Conservation (phyloP, 192 early-diverging fungal species). For the Backusella parvicylindrica region DNA sequence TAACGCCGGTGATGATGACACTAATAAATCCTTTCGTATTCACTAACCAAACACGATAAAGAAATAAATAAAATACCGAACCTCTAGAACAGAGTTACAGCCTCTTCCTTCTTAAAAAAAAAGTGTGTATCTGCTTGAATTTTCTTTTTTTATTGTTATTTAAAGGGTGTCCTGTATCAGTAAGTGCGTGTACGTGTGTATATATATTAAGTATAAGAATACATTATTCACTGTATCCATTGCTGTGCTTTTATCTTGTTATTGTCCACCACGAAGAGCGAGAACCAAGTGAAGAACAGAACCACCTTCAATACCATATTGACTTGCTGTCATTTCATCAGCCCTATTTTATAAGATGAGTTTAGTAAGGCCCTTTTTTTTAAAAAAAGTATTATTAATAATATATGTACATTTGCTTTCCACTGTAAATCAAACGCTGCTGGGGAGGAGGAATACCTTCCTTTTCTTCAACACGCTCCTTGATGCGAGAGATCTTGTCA, state of each 20-base stretch:
- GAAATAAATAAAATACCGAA: not conserved
- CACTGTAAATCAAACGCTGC: slow-evolving; percentile 92
- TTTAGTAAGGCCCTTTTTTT: not conserved
- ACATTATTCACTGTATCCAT: not conserved
- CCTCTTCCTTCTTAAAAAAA: no score
- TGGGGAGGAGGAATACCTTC: slow-evolving; percentile 97
- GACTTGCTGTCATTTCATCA: slow-evolving; percentile 69
- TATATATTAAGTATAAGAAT: not conserved
- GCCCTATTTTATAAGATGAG: slow-evolving; percentile 45
- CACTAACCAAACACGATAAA: not conserved
- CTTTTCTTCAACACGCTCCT: slow-evolving; percentile 92
- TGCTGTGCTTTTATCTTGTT: not conserved
- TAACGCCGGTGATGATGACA: no score
- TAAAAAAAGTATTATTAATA: not conserved
- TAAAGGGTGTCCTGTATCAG: not conserved
- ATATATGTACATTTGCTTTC: slow-evolving; percentile 83
- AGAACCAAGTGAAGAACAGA: slow-evolving; percentile 91
- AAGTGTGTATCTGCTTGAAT: not conserved
- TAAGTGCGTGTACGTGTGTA: not conserved
- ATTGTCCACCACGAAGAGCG: slow-evolving; percentile 86
- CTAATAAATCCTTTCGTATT: not conserved
- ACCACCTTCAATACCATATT: slow-evolving; percentile 74
- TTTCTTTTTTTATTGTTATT: not conserved
- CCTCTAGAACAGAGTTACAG: not conserved
- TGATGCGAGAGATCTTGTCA: slow-evolving; percentile 83